A percentile compares a stretch with the other conserved stretches of the same genome.
Conservation (phyloP, 2,329 filamentous ascomycete genomes). For the Xylaria multiplex region DNA sequence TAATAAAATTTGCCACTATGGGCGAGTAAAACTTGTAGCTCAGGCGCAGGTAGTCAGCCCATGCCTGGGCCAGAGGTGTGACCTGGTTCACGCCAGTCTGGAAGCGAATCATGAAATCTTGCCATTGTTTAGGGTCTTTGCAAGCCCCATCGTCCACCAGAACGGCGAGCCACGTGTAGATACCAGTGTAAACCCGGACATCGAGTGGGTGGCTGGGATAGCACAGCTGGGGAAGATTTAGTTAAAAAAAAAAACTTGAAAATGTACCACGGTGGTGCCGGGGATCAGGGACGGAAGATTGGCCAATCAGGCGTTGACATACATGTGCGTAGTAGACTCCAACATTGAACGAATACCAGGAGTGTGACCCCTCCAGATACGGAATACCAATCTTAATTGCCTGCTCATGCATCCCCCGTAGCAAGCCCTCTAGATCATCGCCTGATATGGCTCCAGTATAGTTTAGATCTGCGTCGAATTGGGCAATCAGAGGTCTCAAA, state of each 20-base stretch:
- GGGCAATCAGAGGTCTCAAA: slow-evolving; percentile 29
- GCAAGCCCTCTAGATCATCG: slow-evolving; percentile 30
- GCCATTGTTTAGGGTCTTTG: slow-evolving; percentile 36
- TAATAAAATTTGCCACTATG: slow-evolving; percentile 45
- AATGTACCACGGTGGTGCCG: background rate
- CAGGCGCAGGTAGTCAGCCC: slow-evolving; percentile 39
- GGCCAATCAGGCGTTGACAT: slow-evolving; percentile 6
- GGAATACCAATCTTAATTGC: slow-evolving; percentile 31
- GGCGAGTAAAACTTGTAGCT: slow-evolving; percentile 43
- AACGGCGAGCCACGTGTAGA: slow-evolving; percentile 48
- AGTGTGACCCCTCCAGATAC: slow-evolving; percentile 27
- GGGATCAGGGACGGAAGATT: background rate
- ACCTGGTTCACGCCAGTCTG: slow-evolving; percentile 38
- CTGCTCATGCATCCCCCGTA: slow-evolving; percentile 31
- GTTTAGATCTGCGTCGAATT: slow-evolving; percentile 28
- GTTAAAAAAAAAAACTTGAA: background rate
- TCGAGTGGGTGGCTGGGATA: slow-evolving; percentile 38
- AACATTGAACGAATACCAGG: slow-evolving; percentile 33
- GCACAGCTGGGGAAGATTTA: slow-evolving; percentile 22
- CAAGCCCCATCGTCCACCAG: slow-evolving; percentile 47
- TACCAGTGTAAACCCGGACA: slow-evolving; percentile 47
- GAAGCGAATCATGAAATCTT: slow-evolving; percentile 44
- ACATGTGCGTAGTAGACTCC: slow-evolving; percentile 30
- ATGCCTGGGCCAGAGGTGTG: slow-evolving; percentile 38
- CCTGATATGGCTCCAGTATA: slow-evolving; percentile 32